Evolutionary conservation across 176 grass and related monocot species (phyloP), one percentile per base, ranked within the genome.

Genomic region (Pontederia paniculata): DNA sequence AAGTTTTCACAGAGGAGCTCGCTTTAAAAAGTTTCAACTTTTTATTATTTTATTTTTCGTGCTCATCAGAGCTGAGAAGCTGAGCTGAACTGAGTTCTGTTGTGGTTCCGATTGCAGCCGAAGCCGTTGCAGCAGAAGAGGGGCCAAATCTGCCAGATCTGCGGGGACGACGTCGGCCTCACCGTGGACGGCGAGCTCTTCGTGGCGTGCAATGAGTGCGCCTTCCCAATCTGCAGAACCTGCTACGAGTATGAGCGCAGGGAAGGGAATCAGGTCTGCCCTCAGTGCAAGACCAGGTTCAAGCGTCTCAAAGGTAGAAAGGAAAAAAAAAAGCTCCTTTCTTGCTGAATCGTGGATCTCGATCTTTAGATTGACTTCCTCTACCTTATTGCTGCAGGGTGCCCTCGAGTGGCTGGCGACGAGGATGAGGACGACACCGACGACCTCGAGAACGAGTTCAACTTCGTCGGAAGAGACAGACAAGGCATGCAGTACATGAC

Each of bases 241-340:
- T 99, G 94, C 83, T 99, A 99, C 70, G 87, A 99, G 75, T 91
- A 99, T 71, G 94, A 99, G 78, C 86, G 94, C 68, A 83, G 83
- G 68, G 94, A 93, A 42, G 94, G 94, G 20, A 99, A 74, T 23
- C 87, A 99, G 51, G 78, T 80, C 21, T 99, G 94, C 75, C 94
- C 87, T 3, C 94, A 99, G 68, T 99, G 94, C 94, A 99, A 99
- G 81, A 99, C 94, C 75, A 88, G 88, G 71, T 93, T 90, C 94
- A 99, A 99, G 80, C 83, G 87, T 48, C 94, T 90, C 80, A 99
- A 93, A 60, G 94, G 94, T 99, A 60, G 22, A 14, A 20, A 42
- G 16, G 18, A 5, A 0, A 18, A n/a, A 18, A 12, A 9, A 44
- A 4, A 20, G 16, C 9, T 17, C 15, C 44, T 18, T 17, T 21